These are phyloP conservation scores for Miscanthus sacchariflorus DNA, from an alignment of 202 grass and related monocot genomes.

Conservation along the genomic window DNA sequence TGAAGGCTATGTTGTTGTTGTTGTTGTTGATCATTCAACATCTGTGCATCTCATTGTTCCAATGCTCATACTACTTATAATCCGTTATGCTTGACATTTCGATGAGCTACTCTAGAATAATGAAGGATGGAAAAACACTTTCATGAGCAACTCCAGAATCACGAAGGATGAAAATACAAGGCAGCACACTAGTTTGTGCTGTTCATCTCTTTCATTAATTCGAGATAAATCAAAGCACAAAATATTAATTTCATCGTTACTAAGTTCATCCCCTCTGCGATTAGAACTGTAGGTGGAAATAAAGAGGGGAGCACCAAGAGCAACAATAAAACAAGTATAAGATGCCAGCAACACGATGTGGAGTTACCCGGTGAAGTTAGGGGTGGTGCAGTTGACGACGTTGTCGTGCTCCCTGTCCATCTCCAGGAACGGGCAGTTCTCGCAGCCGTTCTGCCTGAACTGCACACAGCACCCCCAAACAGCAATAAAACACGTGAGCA, in stretches of 20 bases:
- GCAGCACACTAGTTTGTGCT: background rate
- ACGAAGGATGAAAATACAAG: background rate
- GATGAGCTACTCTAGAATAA: slow-evolving; percentile 8
- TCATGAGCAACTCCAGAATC: background rate
- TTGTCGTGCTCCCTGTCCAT: slow-evolving; percentile 93
- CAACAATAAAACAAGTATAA: background rate
- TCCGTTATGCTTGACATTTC: background rate
- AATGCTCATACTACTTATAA: background rate
- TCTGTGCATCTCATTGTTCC: background rate
- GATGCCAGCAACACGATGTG: background rate
- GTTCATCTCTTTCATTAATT: background rate
- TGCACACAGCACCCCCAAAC: slow-evolving; percentile 36
- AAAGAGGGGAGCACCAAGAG: background rate
- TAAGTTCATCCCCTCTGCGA: background rate
- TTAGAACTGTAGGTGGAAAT: background rate
- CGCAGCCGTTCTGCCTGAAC: slow-evolving; percentile 91
- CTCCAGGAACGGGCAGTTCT: slow-evolving; percentile 96
- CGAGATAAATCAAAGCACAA: slow-evolving; percentile 5
- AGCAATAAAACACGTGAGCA: slow-evolving; percentile 12
- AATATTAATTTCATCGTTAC: background rate
- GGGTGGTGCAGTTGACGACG: slow-evolving; percentile 91
- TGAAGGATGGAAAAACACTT: background rate
- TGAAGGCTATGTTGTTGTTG: no score
- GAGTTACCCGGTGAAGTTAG: slow-evolving; percentile 89
- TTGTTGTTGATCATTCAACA: background rate